These are phyloP conservation scores for Oryza meridionalis DNA, from an alignment of 176 grass and related monocot genomes.

Conservation along the genomic window DNA sequence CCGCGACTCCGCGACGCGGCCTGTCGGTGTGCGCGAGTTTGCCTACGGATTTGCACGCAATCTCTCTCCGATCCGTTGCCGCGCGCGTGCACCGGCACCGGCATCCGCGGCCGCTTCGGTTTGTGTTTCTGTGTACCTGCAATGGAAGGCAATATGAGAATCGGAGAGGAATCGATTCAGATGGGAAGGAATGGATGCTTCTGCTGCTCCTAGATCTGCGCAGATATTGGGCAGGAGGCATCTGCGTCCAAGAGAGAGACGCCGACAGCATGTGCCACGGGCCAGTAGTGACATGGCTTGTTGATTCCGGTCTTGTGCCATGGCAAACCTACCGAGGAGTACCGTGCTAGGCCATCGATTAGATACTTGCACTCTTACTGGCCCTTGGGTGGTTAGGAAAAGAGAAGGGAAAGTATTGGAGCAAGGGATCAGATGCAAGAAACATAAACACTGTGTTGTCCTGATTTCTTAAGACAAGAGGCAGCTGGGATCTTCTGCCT, in stretches of 20 bases:
- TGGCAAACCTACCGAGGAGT: neutral
- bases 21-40: slow-evolving; percentile 5
- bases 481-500: neutral
- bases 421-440: slow-evolving; percentile 30
- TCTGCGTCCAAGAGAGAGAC: neutral
- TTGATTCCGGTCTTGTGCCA: slow-evolving; percentile 12
- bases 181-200: neutral
- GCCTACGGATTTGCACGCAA: neutral
- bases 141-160: neutral
- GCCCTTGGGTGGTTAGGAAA: neutral
- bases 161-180: neutral
- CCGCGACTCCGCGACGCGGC: too few relatives aligned
- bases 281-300: neutral
- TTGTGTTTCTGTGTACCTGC: neutral
- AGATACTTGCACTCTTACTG: neutral
- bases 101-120: neutral
- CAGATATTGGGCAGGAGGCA: slow-evolving; percentile 1
- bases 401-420: slow-evolving; percentile 6
- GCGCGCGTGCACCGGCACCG: too few relatives aligned
- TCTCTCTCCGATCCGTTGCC: neutral
- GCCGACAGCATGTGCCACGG: slow-evolving; percentile 38
- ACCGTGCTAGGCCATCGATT: neutral
- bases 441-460: neutral
- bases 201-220: neutral
- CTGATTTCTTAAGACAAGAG: too few relatives aligned